phyloP scores from a whole-genome alignment of 1,284 basidiomycete genomes.

The Cutaneotrichosporon spelunceum region DNA sequence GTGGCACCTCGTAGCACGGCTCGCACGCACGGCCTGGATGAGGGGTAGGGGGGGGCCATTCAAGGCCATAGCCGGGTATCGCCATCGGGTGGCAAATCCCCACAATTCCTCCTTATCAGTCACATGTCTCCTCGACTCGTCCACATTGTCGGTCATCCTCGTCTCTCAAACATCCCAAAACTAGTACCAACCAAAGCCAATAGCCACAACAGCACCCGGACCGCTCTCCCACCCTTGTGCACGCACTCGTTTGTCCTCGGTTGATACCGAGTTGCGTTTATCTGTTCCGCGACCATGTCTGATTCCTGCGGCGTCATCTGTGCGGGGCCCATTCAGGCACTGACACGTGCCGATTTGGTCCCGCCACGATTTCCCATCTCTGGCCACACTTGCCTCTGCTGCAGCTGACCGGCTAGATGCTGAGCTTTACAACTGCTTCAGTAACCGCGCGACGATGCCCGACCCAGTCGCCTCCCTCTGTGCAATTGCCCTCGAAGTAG shows the following conservation, averaged over 20 bases:
- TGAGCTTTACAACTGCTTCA: neutral
- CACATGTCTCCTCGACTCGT: neutral
- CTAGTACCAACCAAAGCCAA: neutral
- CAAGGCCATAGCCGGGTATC: neutral
- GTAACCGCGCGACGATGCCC: conserved; percentile 5
- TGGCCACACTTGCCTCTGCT: too few species aligned
- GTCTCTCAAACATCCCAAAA: neutral
- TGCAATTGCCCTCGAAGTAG: conserved; percentile 15
- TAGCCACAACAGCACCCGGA: neutral
- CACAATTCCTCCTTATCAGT: neutral
- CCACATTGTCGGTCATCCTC: neutral
- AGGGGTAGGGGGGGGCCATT: too few species aligned
- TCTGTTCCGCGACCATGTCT: neutral
- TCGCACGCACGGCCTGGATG: too few species aligned
- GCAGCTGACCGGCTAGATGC: neutral
- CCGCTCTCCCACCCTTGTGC: neutral
- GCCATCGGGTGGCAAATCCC: conserved; percentile 4
- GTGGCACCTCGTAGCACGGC: too few species aligned
- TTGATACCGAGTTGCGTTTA: neutral
- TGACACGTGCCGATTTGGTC: neutral
- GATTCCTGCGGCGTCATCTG: neutral
- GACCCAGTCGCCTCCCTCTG: conserved; percentile 15
- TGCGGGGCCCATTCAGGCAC: neutral
- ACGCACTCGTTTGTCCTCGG: neutral
- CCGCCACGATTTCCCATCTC: neutral